Percentiles rank a stretch among this genome's conserved stretches.
These are phyloP conservation scores for Penicillium sp. DNA, from an alignment of 2,329 filamentous ascomycete genomes.

Conservation along the genomic window DNA sequence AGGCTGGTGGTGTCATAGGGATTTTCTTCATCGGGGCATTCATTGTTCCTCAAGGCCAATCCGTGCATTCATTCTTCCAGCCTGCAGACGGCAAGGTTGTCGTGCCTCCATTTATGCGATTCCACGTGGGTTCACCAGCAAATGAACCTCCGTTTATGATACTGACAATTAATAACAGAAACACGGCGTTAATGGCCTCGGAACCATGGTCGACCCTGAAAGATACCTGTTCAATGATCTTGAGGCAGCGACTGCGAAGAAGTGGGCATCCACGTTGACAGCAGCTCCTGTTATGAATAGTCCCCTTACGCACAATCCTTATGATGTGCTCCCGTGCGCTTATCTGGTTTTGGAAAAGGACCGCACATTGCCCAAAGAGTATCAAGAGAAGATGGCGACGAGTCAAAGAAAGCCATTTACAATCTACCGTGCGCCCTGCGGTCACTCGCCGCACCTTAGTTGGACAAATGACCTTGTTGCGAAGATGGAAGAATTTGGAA, in stretches of 20 bases:
- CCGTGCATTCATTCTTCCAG: slow-evolving; percentile 31
- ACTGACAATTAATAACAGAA: slow-evolving; percentile 7
- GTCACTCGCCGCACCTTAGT: slow-evolving; percentile 35
- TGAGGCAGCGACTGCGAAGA: slow-evolving; percentile 18
- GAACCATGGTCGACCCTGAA: slow-evolving; percentile 23
- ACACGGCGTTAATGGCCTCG: slow-evolving; percentile 20
- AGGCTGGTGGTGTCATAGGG: slow-evolving; percentile 26
- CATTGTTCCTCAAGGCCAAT: slow-evolving; percentile 32
- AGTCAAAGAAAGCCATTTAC: slow-evolving; percentile 25
- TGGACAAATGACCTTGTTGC: slow-evolving; percentile 29
- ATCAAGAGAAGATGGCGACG: slow-evolving; percentile 33
- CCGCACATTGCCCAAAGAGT: slow-evolving; percentile 28
- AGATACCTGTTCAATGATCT: slow-evolving; percentile 33
- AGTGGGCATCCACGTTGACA: slow-evolving; percentile 26
- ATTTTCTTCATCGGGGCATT: slow-evolving; percentile 32
- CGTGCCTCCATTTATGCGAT: slow-evolving; percentile 26
- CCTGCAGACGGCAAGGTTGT: slow-evolving; percentile 24
- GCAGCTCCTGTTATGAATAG: slow-evolving; percentile 27
- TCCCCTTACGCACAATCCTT: slow-evolving; percentile 33
- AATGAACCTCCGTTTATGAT: fast-evolving
- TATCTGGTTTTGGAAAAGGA: slow-evolving; percentile 34
- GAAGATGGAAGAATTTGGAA: slow-evolving; percentile 24
- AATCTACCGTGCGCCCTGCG: slow-evolving; percentile 24
- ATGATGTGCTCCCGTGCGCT: slow-evolving; percentile 31
- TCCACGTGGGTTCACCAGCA: slow-evolving; percentile 23